Base-by-base conservation (phyloP, 225 moss, liverwort and hornwort genomes). In the Pseudoscleropodium purum region DNA sequence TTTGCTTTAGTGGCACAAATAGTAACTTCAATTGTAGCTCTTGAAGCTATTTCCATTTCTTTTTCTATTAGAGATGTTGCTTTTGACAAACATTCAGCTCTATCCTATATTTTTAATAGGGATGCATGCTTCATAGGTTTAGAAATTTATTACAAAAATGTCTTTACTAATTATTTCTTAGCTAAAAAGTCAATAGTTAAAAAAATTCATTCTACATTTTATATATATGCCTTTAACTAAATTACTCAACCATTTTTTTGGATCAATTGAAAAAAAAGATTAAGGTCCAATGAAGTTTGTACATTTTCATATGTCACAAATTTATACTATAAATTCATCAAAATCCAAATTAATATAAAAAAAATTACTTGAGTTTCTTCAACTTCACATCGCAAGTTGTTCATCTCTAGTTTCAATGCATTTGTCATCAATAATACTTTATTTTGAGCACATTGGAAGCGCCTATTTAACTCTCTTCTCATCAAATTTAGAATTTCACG, bases 341-440 rank as follows among this genome's bases (percentile, higher is more conserved):
- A 89, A 75, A 14, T 47, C 1, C 6, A 43, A 47, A 27, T n/a
- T 5, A 67, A 16, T 6, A 27, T n/a, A 0, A 7, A 47, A 62
- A 45, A 33, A 82, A 4, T 15, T 90, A 88, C 88, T 47, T 91
- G 60, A 80, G 6, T 30, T 86, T 89, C 91, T 54, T 62, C 83
- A 88, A 94, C 60, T 75, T 96, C 90, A 77, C 73, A 87, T 67
- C 62, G 94, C 83, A 96, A 70, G 76, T 88, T 88, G 67, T 94
- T 87, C 93, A 97, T 93, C 19, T 97, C 98, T 90, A 92, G 90
- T 88, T 95, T 96, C 41, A 97, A 90, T 85, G 92, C 90, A 88
- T 95, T 26, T 36, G 94, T 93, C 81, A 94, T 90, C 9, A 92
- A 86, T 21, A 90, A 88, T 11, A 95, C 91, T 92, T 94, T 95